Base-by-base conservation (phyloP, 768 basidiomycete genomes). In the Leucosporidium scottii region DNA sequence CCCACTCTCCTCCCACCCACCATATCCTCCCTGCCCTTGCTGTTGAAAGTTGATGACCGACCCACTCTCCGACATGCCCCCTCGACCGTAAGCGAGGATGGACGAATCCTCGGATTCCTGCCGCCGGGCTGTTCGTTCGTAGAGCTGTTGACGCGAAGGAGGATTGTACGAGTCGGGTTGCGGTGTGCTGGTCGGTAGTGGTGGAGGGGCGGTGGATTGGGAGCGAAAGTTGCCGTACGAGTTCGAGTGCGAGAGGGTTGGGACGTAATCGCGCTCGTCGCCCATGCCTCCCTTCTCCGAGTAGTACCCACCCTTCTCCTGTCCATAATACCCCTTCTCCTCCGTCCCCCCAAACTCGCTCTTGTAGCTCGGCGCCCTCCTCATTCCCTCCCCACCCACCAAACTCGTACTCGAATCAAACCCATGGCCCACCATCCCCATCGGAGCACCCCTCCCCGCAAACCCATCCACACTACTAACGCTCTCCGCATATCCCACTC, bases 1-100 rank as follows among this genome's bases (percentile, higher is more conserved):
- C 8, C 57, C 64, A 31, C 64, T 59, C 61, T 67, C 66, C 44
- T 67, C 66, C 66, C 66, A 67, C 25, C 51, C 60, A 3, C 60
- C 59, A 20, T 61, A 60, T 1, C 48, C 28, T 57, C 59, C 28
- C n/a, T 18, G 53, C 36, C 34, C 34, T 34, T 56, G 36, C 54
- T 5, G 34, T 12, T 36, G 39, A 13, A 44, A 44, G 39, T 44
- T 44, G 39, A 44, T 59, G 18, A 23, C 59, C 4, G 25, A 18
- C 34, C 34, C 51, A n/a, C 30, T 28, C 31, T 13, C 64, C 27
- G 23, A 2, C 5, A 27, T 58, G 20, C 34, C 34, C 39, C 36
- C 17, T 4, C 64, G 34, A 10, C 54, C 64, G 49, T 65, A 47
- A 17, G 9, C 25, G 30, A 54, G 51, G 31, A 25, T 18, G n/a